Evolutionary conservation across 2,329 filamentous ascomycete species (phyloP), one percentile per base, ranked within the genome.

Genomic region (Chrysoporthe puriensis): DNA sequence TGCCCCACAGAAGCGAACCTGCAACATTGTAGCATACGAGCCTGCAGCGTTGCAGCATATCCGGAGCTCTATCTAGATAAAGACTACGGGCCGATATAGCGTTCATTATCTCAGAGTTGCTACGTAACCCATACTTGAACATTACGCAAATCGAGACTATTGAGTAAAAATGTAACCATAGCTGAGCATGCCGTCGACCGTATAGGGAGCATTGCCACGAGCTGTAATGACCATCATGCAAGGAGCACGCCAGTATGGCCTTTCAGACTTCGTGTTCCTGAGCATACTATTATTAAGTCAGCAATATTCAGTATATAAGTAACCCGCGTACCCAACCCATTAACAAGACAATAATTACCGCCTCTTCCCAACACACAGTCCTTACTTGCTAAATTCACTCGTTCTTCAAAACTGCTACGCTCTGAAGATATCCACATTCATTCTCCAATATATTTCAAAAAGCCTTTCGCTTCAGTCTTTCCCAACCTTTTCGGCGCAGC

Each of bases 231-330:
- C 34, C n/a, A 21, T 50, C 26, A 50, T 50, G 46, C 46, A 50
- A 50, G 18, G n/a, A 26, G 46, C n/a, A 50, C 7, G 46, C 7
- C 46, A 1, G 46, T 50, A 50, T 26, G 8, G 32, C 16, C 52
- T 16, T 36, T 36, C 7, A 34, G 52, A 36, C 16, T 8, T 57
- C 26, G 26, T 36, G 52, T 57, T 36, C 34, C 1, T 57, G 16
- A 57, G 34, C 32, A 36, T 8, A 57, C 14, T 57, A 18, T 57
- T 26, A 57, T 21, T 6, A 57, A n/a, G 26, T 36, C 52, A 13
- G 46, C 52, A 11, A 57, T 57, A 1, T 57, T 36, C 32, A 57
- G 5, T 57, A 57, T 57, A 57, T 57, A 57, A 57, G 52, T 26
- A 57, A 36, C 26, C 52, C 16, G 26, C 52, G 36, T 34, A 34